A percentile compares a stretch with the other conserved stretches of the same genome.
These are phyloP conservation scores for Sphaerulina musiva DNA, from an alignment of 2,329 filamentous ascomycete genomes.

Conservation along the genomic window DNA sequence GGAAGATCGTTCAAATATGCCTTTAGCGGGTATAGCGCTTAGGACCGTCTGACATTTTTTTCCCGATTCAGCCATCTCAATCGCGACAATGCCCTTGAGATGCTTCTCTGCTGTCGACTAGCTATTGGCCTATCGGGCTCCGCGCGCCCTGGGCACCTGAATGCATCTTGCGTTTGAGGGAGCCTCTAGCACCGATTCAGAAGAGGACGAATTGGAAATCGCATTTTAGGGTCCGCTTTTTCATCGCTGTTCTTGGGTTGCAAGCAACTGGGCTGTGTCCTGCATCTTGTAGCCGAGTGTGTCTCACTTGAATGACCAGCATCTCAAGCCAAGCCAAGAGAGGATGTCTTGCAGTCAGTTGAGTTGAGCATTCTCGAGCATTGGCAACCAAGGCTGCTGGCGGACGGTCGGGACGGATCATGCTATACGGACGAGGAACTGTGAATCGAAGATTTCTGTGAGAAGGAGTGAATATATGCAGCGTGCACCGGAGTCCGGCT, in stretches of 20 bases:
- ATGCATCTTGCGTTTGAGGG: neutral
- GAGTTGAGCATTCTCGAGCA: neutral
- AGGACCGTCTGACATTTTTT: no score
- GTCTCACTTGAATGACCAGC: neutral
- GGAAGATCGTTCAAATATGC: no score
- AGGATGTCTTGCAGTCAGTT: neutral
- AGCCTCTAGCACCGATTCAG: neutral
- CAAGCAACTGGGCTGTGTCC: neutral
- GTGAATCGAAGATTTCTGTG: neutral
- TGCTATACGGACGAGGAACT: neutral
- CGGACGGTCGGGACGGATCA: neutral
- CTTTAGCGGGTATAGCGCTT: no score
- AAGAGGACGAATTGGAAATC: neutral
- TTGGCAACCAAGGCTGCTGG: neutral
- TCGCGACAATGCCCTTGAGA: no score
- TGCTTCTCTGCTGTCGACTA: no score
- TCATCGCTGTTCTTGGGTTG: neutral
- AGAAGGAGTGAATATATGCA: neutral
- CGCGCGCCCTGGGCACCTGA: neutral
- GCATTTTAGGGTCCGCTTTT: neutral
- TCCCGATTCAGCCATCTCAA: no score
- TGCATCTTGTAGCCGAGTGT: neutral
- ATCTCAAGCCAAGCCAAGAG: neutral
- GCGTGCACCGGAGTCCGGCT: neutral
- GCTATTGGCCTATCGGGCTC: no score